A percentile compares a stretch with the other conserved stretches of the same genome.
These are phyloP conservation scores for Podosphaera fusca DNA, from an alignment of 2,329 filamentous ascomycete genomes.

Conservation along the genomic window DNA sequence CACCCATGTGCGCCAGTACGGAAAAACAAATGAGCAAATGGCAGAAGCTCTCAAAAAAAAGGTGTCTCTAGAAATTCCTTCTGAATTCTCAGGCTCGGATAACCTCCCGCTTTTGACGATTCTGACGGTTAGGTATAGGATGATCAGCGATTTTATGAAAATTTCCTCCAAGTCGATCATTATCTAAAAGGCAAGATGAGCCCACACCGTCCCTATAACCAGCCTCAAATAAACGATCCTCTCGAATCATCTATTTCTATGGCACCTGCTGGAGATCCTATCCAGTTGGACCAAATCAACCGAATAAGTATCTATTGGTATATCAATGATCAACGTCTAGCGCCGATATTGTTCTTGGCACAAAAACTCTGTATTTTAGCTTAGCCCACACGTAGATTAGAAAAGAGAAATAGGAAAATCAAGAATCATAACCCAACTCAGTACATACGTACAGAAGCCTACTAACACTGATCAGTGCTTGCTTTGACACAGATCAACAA, in stretches of 20 bases:
- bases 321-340: too few species aligned
- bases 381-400: too few species aligned
- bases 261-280: not conserved
- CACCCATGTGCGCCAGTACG: not conserved
- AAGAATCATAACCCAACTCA: too few species aligned
- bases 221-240: too few species aligned
- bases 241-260: not conserved
- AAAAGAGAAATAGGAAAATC: too few species aligned
- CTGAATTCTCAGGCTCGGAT: not conserved
- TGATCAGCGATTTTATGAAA: not conserved
- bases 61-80: not conserved
- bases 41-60: not conserved
- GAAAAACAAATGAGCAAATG: not conserved
- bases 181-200: not conserved
- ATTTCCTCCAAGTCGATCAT: not conserved
- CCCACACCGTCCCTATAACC: not conserved
- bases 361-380: too few species aligned
- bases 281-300: not conserved
- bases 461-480: too few species aligned
- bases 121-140: not conserved
- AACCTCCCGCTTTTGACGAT: not conserved
- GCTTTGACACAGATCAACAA: too few species aligned
- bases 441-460: too few species aligned
- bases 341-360: too few species aligned
- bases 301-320: not conserved